Base-by-base conservation (phyloP, 1,284 basidiomycete genomes). In the Sphagnurus paluster region DNA sequence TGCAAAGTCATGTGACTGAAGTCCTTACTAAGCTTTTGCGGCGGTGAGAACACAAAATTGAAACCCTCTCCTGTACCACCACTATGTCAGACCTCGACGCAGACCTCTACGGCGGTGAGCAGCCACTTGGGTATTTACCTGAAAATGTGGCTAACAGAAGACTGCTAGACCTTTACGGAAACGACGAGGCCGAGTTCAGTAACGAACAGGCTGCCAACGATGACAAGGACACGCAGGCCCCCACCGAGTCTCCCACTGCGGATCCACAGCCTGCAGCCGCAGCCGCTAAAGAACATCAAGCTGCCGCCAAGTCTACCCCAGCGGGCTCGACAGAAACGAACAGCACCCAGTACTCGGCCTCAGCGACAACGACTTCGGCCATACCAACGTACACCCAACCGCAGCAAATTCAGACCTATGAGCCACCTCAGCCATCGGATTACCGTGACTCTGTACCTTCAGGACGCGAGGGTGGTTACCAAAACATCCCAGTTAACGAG, bases 31-130 rank as follows among this genome's bases (percentile, higher is more conserved):
- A 55, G 44, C 50, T 26, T 34, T 25, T 43, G 32, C 17, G 39
- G 48, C 50, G 30, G 46, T 47, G 42, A 35, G 35, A 50, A 39
- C 46, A 50, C 25, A 39, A 39, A 57, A 49, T 56, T 55, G 50
- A 46, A 48, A 52, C 56, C 57, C 55, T 58, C 55, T 52, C 52
- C 49, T 50, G 50, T 49, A 56, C 66, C 53, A 63, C 67, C 61
- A 63, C 58, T 58, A 80, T 82, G 82, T 82, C 86, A 53, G 86
- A 89, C 71, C 83, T 89, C 63, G 88, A 90, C 65, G 84, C 86
- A 71, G 87, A 91, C 65, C 75, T 92, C 51, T 92, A 92, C 59
- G 88, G 87, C 60, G 87, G 87, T 85, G 59, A 42, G 77, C 38
- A 26, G 5, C 17, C 14, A 24, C 41, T 39, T 25, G 33, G 19